Base-by-base conservation (phyloP, 129 eudicot genomes). In the Ambrosia artemisiifolia region DNA sequence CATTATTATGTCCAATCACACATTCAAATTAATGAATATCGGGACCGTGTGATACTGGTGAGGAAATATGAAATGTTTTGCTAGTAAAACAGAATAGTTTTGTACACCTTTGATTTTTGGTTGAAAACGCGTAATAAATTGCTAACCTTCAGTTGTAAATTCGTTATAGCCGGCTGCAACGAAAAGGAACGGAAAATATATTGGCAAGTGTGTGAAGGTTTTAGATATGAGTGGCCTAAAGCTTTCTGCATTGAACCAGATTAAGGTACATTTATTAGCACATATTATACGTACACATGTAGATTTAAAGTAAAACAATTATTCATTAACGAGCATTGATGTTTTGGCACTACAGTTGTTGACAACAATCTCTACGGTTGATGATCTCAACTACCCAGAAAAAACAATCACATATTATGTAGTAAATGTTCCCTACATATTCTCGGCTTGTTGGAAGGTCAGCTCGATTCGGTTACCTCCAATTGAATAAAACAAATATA, bases 401-500 rank as follows among this genome's bases (percentile, higher is more conserved):
- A 88, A 85, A 78, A 83, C 90, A 9, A 67, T 67, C 33, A 85
- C 95, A 36, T 88, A 88, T 74, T 88, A 88, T 75, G 83, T 88
- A 70, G 95, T 88, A 61, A 88, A 88, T 42, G 90, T 81, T 47
- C 95, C 95, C 2, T 88, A 80, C 40, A 70, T 88, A 67, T 88
- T 88, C 78, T 85, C 95, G 0, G 95, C 95, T 75, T 88, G 95
- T 88, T 88, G 95, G 95, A 88, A 88, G 95, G 95, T 85, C 63
- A 6, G 83, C 65, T 54, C 17, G 35, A 75, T 38, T 44, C 12
- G 5, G 19, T 17, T 11, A 75, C 28, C 19, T 54, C 32, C 38
- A 24, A 11, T 46, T 7, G 13, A 30, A 43, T 28, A 19, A 61
- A 12, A 17, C 33, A 9, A 18, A 1, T 28, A 7, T 28, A 28